These are phyloP conservation scores for Epithemia pelagica DNA, from an alignment of 108 stramenopile genomes.

Conservation along the genomic window DNA sequence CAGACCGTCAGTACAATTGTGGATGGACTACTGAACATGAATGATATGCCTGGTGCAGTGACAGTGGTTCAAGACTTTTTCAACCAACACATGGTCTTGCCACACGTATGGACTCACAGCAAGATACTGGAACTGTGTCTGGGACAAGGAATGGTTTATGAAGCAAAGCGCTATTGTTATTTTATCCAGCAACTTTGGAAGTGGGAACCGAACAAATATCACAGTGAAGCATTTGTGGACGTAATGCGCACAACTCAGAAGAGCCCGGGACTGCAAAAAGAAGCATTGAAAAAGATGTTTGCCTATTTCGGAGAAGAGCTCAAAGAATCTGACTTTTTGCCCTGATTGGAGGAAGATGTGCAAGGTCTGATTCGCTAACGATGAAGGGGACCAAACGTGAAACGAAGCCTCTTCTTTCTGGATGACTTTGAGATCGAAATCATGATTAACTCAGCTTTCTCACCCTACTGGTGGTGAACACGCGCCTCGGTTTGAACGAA, in stretches of 20 bases:
- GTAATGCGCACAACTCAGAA: slow-evolving; percentile 51
- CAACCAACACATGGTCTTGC: slow-evolving; percentile 72
- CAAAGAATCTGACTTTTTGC: slow-evolving; percentile 67
- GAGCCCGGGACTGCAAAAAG: slow-evolving; percentile 65
- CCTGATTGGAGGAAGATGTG: too few relatives aligned
- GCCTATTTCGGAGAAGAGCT: slow-evolving; percentile 70
- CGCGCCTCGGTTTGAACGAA: too few relatives aligned
- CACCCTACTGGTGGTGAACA: too few relatives aligned
- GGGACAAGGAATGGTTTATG: slow-evolving; percentile 52
- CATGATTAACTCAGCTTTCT: too few relatives aligned
- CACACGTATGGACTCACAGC: slow-evolving; percentile 79
- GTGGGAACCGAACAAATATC: slow-evolving; percentile 61
- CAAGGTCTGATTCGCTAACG: too few relatives aligned
- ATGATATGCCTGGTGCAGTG: slow-evolving; percentile 60
- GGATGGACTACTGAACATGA: slow-evolving; percentile 65
- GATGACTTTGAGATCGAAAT: too few relatives aligned
- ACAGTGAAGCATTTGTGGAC: slow-evolving; percentile 37
- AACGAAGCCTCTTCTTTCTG: too few relatives aligned
- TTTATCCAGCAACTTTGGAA: slow-evolving; percentile 81
- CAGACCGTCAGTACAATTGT: slow-evolving; percentile 64
- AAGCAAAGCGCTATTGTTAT: slow-evolving; percentile 81
- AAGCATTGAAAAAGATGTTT: slow-evolving; percentile 66
- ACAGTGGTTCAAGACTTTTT: slow-evolving; percentile 65
- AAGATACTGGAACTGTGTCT: slow-evolving; percentile 79
- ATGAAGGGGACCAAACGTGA: too few relatives aligned